Evolutionary conservation across 2,329 filamentous ascomycete genomes (phyloP), one percentile per base, ranked within the genome.

Genomic region (Cyclaneusma minus): DNA sequence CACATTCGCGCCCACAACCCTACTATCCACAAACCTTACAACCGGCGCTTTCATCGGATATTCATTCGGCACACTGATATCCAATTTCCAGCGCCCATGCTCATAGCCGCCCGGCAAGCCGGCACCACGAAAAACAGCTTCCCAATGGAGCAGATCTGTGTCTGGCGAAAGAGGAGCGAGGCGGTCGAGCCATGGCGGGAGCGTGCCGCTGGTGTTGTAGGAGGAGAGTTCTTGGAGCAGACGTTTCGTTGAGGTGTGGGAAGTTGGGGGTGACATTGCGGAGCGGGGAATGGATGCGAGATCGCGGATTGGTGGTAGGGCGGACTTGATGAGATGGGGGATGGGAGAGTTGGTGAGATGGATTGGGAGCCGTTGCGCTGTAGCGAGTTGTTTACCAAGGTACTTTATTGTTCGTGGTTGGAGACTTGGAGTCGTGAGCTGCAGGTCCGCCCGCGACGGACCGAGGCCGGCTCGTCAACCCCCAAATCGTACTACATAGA

Each of bases 1-100:
- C 23, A 78, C 71, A 52, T 94, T 94, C 24, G 85, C 74, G 56
- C 93, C 84, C 43, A 82, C 79, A 38, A 91, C 71, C 35, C 72
- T 70, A 18, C 84, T 98, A n/a, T n/a, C n/a, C n/a, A 63, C 56
- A 57, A 98, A 98, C 31, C 55, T 61, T 38, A 98, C 75, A 21
- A 59, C 64, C 1, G 89, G 89, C 2, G 89, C 77, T 1, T 66
- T 54, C 30, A 79, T 63, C 3, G 89, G 89, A 54, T 98, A 95
- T 21, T 65, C 68, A 0, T 65, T 39, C 0, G 89, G 85, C 42
- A 95, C 67, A 26, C 59, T 48, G 50, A 98, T 84, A 45, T 56
- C 50, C 42, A 98, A 69, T 33, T 79, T 71, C 85, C 85, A 98
- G 42, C 75, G 70, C 35, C 89, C 89, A 30, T 53, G 65, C 21